Percentiles rank a stretch among this genome's conserved stretches.
Evolutionary conservation across 1,284 basidiomycete genomes (phyloP).

Genomic region (Leccinum solheimii): DNA sequence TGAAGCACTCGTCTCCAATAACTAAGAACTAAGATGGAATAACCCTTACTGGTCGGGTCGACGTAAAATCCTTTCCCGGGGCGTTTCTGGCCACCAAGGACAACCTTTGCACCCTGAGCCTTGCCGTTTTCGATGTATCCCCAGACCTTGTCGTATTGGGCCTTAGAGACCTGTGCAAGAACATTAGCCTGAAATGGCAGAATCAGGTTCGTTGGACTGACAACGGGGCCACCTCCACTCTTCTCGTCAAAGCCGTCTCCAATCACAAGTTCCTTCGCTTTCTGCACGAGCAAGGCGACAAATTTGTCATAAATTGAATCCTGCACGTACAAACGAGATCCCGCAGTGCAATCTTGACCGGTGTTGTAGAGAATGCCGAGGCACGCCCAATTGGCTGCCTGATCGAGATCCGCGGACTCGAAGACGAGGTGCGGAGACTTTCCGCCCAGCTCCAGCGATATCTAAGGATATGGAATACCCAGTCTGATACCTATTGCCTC

Average conservation of each 20-base stretch:
- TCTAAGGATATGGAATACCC: conserved; percentile 42
- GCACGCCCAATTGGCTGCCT: conserved; percentile 84
- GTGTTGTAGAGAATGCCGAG: conserved; percentile 84
- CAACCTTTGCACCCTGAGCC: conserved; percentile 77
- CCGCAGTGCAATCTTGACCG: conserved; percentile 88
- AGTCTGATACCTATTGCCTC: conserved; percentile 20
- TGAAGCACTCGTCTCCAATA: conserved; percentile 4
- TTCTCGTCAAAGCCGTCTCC: conserved; percentile 81
- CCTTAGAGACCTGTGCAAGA: conserved; percentile 65
- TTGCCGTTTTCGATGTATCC: conserved; percentile 87
- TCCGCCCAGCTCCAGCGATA: conserved; percentile 92
- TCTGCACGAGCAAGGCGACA: conserved; percentile 62
- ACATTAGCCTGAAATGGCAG: conserved; percentile 12
- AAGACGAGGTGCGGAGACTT: conserved; percentile 92
- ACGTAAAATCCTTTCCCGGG: conserved; percentile 70
- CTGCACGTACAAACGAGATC: conserved; percentile 84
- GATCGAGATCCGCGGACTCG: conserved; percentile 79
- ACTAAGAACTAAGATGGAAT: conserved; percentile 7
- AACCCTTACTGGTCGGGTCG: conserved; percentile 68
- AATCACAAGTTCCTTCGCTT: conserved; percentile 69
- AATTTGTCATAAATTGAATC: conserved; percentile 86
- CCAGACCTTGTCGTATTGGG: conserved; percentile 89
- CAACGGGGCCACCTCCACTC: conserved; percentile 79
- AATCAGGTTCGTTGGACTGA: conserved; percentile 36
- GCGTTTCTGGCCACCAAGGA: conserved; percentile 78